Conservation (phyloP, 352 stramenopile species). For the Phytophthora colocasiae region DNA sequence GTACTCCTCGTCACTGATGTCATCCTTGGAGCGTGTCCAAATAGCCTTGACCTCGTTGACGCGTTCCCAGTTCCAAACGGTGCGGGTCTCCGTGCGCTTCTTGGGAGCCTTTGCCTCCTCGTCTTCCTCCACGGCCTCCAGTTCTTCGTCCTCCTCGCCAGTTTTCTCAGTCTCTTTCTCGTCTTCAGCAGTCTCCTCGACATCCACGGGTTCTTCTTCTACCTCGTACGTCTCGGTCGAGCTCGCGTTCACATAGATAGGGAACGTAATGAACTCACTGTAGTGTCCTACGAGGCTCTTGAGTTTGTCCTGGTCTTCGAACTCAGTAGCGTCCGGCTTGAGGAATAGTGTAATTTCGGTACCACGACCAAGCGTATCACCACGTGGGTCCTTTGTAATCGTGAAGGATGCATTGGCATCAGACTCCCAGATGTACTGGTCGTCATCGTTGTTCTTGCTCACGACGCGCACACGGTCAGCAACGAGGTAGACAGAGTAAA, state of each 20-base stretch:
- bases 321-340: slow-evolving; percentile 98
- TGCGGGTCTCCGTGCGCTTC: slow-evolving; percentile 91
- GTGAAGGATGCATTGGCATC: slow-evolving; percentile 97
- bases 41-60: slow-evolving; percentile 98
- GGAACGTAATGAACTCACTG: slow-evolving; percentile 99
- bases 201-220: slow-evolving; percentile 79
- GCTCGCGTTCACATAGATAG: slow-evolving; percentile 98
- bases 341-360: slow-evolving; percentile 99
- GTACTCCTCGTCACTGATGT: slow-evolving; percentile 99
- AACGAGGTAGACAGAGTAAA: slow-evolving; percentile 99
- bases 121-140: slow-evolving; percentile 83
- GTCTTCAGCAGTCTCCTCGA: slow-evolving; percentile 53
- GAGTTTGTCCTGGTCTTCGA: slow-evolving; percentile 95
- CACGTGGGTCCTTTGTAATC: slow-evolving; percentile 95
- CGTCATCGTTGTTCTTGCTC: slow-evolving; percentile 97
- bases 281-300: slow-evolving; percentile 97
- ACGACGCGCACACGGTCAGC: slow-evolving; percentile 96
- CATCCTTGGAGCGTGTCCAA: slow-evolving; percentile 97
- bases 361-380: slow-evolving; percentile 95
- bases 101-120: slow-evolving; percentile 74
- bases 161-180: slow-evolving; percentile 64
- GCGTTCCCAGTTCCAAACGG: slow-evolving; percentile 95
- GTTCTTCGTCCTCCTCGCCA: slow-evolving; percentile 60
- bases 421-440: slow-evolving; percentile 99
- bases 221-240: slow-evolving; percentile 94